phyloP scores from a whole-genome alignment of 1,284 basidiomycete species.

The Neonothopanus nambi region DNA sequence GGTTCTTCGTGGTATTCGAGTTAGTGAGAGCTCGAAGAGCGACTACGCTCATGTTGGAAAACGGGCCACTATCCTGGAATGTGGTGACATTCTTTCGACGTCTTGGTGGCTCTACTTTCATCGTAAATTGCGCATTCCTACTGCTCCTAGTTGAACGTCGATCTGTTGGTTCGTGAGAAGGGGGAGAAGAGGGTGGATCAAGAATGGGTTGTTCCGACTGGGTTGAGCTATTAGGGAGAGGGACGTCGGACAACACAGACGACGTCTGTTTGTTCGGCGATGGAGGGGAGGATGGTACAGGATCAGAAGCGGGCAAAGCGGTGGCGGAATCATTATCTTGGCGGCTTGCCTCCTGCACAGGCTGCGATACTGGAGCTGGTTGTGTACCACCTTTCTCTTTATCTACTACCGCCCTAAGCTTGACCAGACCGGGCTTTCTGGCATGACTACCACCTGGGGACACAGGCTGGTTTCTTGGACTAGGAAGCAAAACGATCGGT shows the following conservation, averaged over 20 bases:
- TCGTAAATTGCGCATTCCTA: not conserved
- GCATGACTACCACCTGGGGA: conserved; percentile 6
- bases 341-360: no score
- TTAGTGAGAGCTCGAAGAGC: conserved; percentile 69
- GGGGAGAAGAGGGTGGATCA: conserved; percentile 14
- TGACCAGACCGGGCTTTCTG: conserved; percentile 5
- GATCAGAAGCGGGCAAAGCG: no score
- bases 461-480: conserved; percentile 3
- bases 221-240: no score
- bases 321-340: no score
- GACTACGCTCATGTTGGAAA: conserved; percentile 63
- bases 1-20: conserved; percentile 70
- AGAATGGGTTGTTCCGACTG: not conserved
- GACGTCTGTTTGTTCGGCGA: no score
- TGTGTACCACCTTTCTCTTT: conserved; percentile 15
- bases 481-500: conserved; percentile 24
- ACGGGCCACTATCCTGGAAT: conserved; percentile 43
- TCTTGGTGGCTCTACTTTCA: not conserved
- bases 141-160: conserved; percentile 10
- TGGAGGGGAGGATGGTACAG: no score
- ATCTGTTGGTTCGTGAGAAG: conserved; percentile 12
- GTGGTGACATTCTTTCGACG: conserved; percentile 22
- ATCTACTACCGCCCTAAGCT: conserved; percentile 7
- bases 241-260: no score
- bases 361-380: conserved; percentile 4